Evolutionary conservation across 2,329 filamentous ascomycete species (phyloP).

Genomic region (Claviceps fusiformis): DNA sequence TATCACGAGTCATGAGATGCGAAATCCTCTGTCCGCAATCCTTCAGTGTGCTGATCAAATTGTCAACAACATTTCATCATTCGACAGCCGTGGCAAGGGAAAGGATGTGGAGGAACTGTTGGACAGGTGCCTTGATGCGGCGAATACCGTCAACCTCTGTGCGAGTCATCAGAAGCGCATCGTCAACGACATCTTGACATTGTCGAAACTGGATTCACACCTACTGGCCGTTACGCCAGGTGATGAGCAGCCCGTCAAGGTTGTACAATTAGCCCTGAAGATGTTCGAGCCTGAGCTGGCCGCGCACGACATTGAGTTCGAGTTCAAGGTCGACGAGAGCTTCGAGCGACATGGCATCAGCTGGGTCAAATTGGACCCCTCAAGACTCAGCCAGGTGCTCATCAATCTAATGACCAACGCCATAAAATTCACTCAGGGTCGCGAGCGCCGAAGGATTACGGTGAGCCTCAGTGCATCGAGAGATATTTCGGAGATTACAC

Average conservation of each 20-base stretch:
- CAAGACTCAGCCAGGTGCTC: conserved; percentile 57
- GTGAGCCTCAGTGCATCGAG: conserved; percentile 52
- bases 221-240: conserved; percentile 58
- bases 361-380: conserved; percentile 65
- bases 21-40: conserved; percentile 62
- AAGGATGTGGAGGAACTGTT: conserved; percentile 34
- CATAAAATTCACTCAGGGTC: conserved; percentile 51
- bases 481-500: conserved; percentile 29
- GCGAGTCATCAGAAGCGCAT: conserved; percentile 66
- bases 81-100: conserved; percentile 23
- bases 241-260: conserved; percentile 52
- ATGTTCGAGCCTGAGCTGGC: conserved; percentile 69
- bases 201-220: conserved; percentile 58
- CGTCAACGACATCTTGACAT: conserved; percentile 52
- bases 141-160: conserved; percentile 70
- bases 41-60: conserved; percentile 69
- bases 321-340: conserved; percentile 54
- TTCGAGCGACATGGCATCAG: conserved; percentile 51
- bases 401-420: conserved; percentile 63
- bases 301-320: conserved; percentile 57
- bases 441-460: conserved; percentile 44
- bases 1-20: conserved; percentile 63
- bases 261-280: conserved; percentile 56
- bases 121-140: conserved; percentile 53
- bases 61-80: conserved; percentile 31